Evolutionary conservation across 306 rosid genomes (phyloP), one percentile per base, ranked within the genome.

Genomic region (Prosopis cineraria): DNA sequence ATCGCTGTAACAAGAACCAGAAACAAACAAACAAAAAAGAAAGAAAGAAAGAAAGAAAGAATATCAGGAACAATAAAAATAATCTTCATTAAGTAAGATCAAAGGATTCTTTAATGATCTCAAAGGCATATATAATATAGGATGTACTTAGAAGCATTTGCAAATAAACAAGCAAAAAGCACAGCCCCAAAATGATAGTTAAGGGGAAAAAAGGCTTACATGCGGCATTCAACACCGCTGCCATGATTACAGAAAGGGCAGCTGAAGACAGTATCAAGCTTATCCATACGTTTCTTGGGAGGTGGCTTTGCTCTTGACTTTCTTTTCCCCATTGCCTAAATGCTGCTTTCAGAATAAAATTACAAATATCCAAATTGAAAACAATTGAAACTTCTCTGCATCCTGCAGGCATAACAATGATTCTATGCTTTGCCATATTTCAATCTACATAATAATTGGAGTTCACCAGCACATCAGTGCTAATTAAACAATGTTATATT

Each of bases 191-290:
- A 41, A 25, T 58, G 33, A 48, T 11, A 22, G n/a, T 45, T 34
- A 6, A 10, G 41, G 12, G 24, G 55, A 9, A 20, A 52, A n/a
- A 34, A 44, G 63, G 39, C 97, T 84, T 81, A 91, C 97, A 91
- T 88, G 81, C 89, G 87, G 79, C 94, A 89, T 77, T 91, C 97
- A n/a, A 91, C 92, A 10, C 94, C 83, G 75, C 84, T 83, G 34
- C 94, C 92, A 60, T 91, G 97, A 72, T 88, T 87, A 82, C 97
- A 91, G 86, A 91, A 91, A 75, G 97, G 97, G 56, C 97, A 89
- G 85, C 92, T 89, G 83, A 91, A 91, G 44, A 89, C 92, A 25
- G 94, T 89, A 74, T 91, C 97, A 40, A 89, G 97, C 89, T 89
- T 91, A 80, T 89, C 97, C 87, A 80, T 88, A 52, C 94, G 85